Evolutionary conservation across 371 early-diverging fungal species (phyloP).

Genomic region (Catenaria anguillulae): DNA sequence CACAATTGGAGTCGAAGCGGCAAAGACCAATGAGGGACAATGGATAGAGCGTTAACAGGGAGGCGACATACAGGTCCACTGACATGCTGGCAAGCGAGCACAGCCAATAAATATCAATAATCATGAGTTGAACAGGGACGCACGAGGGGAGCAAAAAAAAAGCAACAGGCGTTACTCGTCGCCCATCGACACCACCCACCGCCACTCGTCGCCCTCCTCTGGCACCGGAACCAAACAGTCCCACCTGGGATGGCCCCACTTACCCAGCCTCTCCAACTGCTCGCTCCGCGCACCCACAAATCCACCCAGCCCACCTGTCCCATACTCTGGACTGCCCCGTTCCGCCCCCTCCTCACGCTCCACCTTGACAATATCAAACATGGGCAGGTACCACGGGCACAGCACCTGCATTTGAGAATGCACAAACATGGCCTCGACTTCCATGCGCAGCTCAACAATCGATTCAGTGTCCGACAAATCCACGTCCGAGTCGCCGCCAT

Average conservation of each 20-base stretch:
- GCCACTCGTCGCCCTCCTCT: background rate
- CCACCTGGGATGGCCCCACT: background rate
- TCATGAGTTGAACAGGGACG: slow-evolving; percentile 26
- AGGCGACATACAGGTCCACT: too few species aligned
- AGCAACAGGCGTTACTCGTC: background rate
- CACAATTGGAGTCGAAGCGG: too few species aligned
- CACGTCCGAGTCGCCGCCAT: too few species aligned
- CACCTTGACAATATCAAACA: background rate
- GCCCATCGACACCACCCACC: background rate
- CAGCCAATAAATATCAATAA: too few species aligned
- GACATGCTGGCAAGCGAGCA: too few species aligned
- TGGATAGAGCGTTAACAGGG: too few species aligned
- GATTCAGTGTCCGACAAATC: background rate
- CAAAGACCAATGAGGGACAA: too few species aligned
- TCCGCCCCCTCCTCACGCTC: background rate
- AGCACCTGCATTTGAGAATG: background rate
- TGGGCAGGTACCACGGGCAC: slow-evolving; percentile 4
- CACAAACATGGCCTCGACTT: background rate
- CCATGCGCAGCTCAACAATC: background rate
- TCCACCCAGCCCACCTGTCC: too few species aligned
- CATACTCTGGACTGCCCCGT: background rate
- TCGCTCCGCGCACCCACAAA: background rate
- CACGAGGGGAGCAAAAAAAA: slow-evolving; percentile 9
- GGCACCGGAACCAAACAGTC: background rate
- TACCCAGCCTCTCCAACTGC: too few species aligned